These are phyloP conservation scores for Lachnellula hyalina DNA, from an alignment of 2,329 filamentous ascomycete genomes.

Conservation along the genomic window DNA sequence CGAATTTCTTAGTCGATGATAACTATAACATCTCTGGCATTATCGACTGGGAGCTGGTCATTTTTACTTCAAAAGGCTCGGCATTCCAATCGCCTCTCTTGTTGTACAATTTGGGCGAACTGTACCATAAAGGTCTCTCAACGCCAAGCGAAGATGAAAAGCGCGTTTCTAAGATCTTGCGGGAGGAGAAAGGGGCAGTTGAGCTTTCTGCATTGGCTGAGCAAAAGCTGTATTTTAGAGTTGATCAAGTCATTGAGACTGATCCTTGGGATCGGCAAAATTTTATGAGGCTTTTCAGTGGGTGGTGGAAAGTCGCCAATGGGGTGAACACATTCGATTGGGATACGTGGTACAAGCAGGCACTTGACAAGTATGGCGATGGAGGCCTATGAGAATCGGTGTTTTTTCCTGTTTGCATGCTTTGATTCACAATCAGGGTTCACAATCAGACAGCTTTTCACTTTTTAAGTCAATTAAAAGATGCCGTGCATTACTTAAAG, in stretches of 20 bases:
- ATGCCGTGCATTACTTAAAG: background rate
- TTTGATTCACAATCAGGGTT: background rate
- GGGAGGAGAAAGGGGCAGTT: constrained; percentile 2
- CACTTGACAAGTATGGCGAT: constrained; percentile 2
- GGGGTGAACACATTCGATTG: constrained; percentile 5
- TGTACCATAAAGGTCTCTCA: constrained; percentile 4
- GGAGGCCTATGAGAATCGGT: constrained; percentile 3
- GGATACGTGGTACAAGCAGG: constrained; percentile 3
- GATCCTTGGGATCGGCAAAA: constrained; percentile 5
- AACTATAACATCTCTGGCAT: constrained; percentile 34
- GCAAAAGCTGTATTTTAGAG: constrained; percentile 4
- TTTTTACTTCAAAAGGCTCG: constrained; percentile 2
- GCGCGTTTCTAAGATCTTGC: constrained; percentile 2
- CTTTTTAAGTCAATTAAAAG: background rate
- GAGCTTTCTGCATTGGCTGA: constrained; percentile 2
- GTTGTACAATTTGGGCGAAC: constrained; percentile 2
- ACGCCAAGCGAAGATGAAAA: constrained; percentile 6
- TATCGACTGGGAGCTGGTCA: constrained; percentile 32
- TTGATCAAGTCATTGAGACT: constrained; percentile 6
- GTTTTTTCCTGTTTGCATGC: background rate
- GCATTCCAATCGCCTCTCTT: constrained; percentile 6
- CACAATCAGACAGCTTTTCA: background rate
- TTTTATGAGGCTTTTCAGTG: constrained; percentile 2
- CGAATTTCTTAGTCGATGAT: constrained; percentile 41
- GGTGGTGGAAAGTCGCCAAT: constrained; percentile 5